phyloP scores from a whole-genome alignment of 2,329 filamentous ascomycete species.

The Xylariomycetidae sp. region DNA sequence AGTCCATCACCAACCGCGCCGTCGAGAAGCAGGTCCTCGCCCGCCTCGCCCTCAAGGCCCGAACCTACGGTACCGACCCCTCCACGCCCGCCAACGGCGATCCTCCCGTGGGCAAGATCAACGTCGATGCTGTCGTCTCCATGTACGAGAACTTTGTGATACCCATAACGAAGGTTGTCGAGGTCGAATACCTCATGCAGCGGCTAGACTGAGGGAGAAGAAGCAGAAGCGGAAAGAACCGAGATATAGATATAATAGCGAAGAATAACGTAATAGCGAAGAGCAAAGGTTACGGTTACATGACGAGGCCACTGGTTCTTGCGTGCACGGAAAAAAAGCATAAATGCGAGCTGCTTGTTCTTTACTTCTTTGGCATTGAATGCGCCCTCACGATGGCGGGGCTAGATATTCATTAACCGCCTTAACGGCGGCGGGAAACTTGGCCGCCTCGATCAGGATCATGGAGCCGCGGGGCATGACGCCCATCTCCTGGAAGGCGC shows the following conservation, averaged over 20 bases:
- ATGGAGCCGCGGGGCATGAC: slow-evolving; percentile 78
- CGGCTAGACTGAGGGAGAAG: slow-evolving; percentile 54
- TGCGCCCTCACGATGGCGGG: slow-evolving; percentile 35
- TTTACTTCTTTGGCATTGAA: slow-evolving; percentile 22
- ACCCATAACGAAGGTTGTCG: slow-evolving; percentile 93
- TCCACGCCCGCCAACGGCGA: slow-evolving; percentile 51
- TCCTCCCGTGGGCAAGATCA: slow-evolving; percentile 72
- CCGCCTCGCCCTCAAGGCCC: slow-evolving; percentile 78
- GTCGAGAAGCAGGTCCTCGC: slow-evolving; percentile 92
- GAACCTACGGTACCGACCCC: slow-evolving; percentile 90
- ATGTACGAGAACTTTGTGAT: slow-evolving; percentile 95
- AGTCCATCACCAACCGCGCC: slow-evolving; percentile 80
- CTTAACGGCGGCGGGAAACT: slow-evolving; percentile 70
- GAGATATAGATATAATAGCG: no score
- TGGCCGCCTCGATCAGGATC: slow-evolving; percentile 76
- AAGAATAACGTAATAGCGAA: no score
- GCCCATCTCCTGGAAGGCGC: slow-evolving; percentile 90
- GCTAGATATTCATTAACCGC: slow-evolving; percentile 69
- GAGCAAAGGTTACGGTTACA: no score
- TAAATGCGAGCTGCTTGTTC: no score
- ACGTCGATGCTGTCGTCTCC: slow-evolving; percentile 81
- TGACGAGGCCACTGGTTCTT: no score
- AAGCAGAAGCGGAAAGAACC: no score
- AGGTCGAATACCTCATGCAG: slow-evolving; percentile 98
- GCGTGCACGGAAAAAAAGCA: no score